phyloP scores from a whole-genome alignment of 2,329 filamentous ascomycete species.

The Tolypocladium tropicale region DNA sequence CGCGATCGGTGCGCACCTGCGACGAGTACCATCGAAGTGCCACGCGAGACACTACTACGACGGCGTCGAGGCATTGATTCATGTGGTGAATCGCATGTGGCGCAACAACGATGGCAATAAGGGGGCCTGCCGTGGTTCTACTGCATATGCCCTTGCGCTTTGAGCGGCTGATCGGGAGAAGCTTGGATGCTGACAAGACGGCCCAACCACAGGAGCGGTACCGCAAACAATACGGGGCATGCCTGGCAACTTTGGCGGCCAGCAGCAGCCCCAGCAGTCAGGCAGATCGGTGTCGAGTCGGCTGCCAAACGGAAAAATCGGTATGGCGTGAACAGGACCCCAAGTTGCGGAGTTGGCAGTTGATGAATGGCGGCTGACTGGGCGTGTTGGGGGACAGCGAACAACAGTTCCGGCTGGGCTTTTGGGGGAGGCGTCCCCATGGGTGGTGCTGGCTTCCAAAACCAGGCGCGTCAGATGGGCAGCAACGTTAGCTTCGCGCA shows the following conservation, averaged over 20 bases:
- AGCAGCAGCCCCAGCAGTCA: constrained; percentile 45
- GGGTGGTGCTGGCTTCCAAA: constrained; percentile 44
- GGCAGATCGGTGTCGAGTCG: constrained; percentile 45
- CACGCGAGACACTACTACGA: background rate
- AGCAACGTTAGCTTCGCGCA: constrained; percentile 57
- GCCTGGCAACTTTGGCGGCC: constrained; percentile 48
- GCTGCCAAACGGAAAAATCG: constrained; percentile 56
- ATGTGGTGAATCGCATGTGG: background rate
- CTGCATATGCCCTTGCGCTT: background rate
- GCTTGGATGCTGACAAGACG: constrained; percentile 14
- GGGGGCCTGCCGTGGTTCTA: background rate
- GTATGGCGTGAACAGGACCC: constrained; percentile 22
- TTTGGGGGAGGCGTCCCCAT: constrained; percentile 54
- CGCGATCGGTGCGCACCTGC: background rate
- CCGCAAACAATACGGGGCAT: constrained; percentile 53
- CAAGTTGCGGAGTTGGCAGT: background rate
- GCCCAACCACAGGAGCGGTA: constrained; percentile 37
- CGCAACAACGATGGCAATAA: background rate
- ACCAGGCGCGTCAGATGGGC: constrained; percentile 41
- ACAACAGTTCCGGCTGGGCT: constrained; percentile 47
- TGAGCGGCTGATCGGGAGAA: background rate
- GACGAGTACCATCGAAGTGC: background rate
- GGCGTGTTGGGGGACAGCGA: constrained; percentile 24
- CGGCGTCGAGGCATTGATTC: background rate
- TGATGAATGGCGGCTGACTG: constrained; percentile 6